Evolutionary conservation across 805 yeast species (phyloP).

Genomic region (Nakazawaea ishiwadae): DNA sequence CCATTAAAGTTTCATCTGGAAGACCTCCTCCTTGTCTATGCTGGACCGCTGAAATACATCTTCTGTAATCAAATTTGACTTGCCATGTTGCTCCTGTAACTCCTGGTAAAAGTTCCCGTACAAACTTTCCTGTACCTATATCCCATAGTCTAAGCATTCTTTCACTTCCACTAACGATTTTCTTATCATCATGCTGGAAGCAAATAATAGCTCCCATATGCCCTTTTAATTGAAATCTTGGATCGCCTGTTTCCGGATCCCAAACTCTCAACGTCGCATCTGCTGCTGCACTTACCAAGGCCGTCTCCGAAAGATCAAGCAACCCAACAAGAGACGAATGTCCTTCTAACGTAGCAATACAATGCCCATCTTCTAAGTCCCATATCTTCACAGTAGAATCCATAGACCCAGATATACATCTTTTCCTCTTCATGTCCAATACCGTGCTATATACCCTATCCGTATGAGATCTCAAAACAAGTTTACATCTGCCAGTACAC

Average conservation of each 20-base stretch:
- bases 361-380: slow-evolving; percentile 77
- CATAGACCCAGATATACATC: slow-evolving; percentile 89
- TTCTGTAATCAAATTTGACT: slow-evolving; percentile 75
- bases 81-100: slow-evolving; percentile 92
- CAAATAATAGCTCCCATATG: slow-evolving; percentile 89
- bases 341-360: slow-evolving; percentile 70
- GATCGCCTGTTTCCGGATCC: slow-evolving; percentile 77
- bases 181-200: slow-evolving; percentile 80
- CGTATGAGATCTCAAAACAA: slow-evolving; percentile 75
- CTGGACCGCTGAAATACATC: slow-evolving; percentile 91
- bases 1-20: slow-evolving; percentile 68
- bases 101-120: slow-evolving; percentile 68
- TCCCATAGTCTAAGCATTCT: slow-evolving; percentile 87
- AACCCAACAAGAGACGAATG: slow-evolving; percentile 90
- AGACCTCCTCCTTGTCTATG: slow-evolving; percentile 22
- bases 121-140: slow-evolving; percentile 67
- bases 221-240: slow-evolving; percentile 68
- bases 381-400: slow-evolving; percentile 86
- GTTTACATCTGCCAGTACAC: slow-evolving; percentile 64
- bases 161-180: slow-evolving; percentile 86
- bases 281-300: slow-evolving; percentile 91
- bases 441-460: slow-evolving; percentile 89
- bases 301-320: slow-evolving; percentile 68
- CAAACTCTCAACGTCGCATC: slow-evolving; percentile 89
- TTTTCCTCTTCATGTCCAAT: slow-evolving; percentile 65